Evolutionary conservation across 805 yeast genomes (phyloP), one percentile per base, ranked within the genome.

Genomic region (Barnettozyma populi): DNA sequence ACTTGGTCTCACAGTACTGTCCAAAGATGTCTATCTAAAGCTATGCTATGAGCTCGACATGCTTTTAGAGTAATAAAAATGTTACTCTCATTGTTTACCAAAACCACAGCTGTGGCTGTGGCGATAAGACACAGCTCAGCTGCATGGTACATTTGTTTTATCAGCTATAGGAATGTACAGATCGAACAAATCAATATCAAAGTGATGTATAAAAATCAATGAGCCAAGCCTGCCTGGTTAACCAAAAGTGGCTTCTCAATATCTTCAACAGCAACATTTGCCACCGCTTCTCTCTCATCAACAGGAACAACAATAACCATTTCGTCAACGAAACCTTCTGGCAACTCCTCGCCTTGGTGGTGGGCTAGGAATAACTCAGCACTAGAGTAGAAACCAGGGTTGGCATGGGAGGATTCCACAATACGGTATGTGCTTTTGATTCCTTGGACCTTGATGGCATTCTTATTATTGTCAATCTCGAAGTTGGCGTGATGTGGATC

Each of bases 291-390:
- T 9, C 31, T 8, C 11, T 19, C 45, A 19, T 7, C 23, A 7
- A 36, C 7, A n/a, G 50, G 47, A 27, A 36, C 49, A 24, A 49
- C 44, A 32, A 43, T 31, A 27, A 46, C 36, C 25, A 42, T 19
- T 16, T 49, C 44, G 29, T 46, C 43, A 19, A 21, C 39, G n/a
- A 43, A 34, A 5, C 16, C 37, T 18, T 43, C 43, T 23, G 52
- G 52, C 19, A 43, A 18, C 20, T 32, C 44, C 4, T 20, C 41
- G 14, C 34, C 41, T 7, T 32, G 39, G 23, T 49, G 46, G 27
- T 49, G 52, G 34, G 44, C 42, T 24, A 35, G 41, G 45, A 27
- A 49, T n/a, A 46, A 25, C 20, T 42, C 50, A n/a, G 44, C 42
- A 40, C 38, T 32, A 1, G 44, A 41, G 31, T 49, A 49, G 32